Evolutionary conservation across 140 eudicot genomes (phyloP).

Genomic region (Erigeron philadelphicus): DNA sequence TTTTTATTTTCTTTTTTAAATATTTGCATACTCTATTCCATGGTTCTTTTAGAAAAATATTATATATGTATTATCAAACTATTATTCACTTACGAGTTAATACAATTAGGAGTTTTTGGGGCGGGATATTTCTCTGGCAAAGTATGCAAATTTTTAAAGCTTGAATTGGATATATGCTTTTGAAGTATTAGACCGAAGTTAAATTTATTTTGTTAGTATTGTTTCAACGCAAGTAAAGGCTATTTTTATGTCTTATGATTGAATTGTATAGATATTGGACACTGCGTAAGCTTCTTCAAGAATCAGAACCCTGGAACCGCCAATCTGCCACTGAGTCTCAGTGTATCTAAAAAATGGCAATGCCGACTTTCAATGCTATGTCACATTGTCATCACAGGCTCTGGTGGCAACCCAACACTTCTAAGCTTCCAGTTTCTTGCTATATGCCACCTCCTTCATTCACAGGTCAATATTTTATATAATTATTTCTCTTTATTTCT

Average conservation of each 20-base stretch:
- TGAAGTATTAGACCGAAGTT: background rate
- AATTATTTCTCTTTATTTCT: background rate
- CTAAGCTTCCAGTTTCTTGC: conserved; percentile 39
- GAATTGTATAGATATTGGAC: background rate
- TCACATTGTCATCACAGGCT: conserved; percentile 34
- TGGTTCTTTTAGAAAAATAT: no score
- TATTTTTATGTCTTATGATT: background rate
- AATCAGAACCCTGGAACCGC: conserved; percentile 18
- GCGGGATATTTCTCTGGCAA: no score
- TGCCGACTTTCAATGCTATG: conserved; percentile 33
- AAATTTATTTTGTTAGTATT: background rate
- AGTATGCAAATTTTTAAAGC: conserved; percentile 1
- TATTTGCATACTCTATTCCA: no score
- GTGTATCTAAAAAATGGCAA: conserved; percentile 35
- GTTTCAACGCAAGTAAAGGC: background rate
- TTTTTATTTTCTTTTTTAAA: no score
- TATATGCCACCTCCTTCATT: conserved; percentile 35
- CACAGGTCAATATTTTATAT: conserved; percentile 20
- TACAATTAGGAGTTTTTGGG: no score
- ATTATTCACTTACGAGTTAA: no score
- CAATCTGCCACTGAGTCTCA: conserved; percentile 18
- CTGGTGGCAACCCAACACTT: conserved; percentile 36
- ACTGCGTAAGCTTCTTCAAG: background rate
- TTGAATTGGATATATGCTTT: conserved; percentile 1
- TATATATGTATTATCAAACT: no score